Evolutionary conservation across 192 early-diverging fungal species (phyloP).

Genomic region (Rhizophagus sp.): DNA sequence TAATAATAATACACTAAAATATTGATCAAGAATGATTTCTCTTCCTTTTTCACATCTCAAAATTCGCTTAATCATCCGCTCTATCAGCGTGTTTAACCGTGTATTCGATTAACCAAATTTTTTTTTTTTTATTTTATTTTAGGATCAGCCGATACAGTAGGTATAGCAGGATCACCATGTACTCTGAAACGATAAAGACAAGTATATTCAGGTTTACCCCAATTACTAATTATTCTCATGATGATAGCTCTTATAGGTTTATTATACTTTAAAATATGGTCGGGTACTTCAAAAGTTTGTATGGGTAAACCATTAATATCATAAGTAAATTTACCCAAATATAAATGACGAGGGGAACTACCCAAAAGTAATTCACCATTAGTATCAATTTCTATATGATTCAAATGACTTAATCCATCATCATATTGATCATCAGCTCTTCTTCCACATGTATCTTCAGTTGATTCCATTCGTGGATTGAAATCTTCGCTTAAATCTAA

Average conservation of each 20-base stretch:
- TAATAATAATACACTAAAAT: too few species aligned
- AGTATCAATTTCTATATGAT: constrained; percentile 3
- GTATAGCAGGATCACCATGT: constrained; percentile 48
- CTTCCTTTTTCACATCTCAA: too few species aligned
- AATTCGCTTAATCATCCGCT: too few species aligned
- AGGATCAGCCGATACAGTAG: too few species aligned
- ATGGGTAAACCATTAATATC: constrained; percentile 32
- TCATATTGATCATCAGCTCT: constrained; percentile 20
- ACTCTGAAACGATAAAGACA: constrained; percentile 77
- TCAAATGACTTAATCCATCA: background rate
- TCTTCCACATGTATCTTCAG: constrained; percentile 14
- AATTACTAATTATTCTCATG: constrained; percentile 66
- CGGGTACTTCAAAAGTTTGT: constrained; percentile 45
- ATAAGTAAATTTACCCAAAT: constrained; percentile 10
- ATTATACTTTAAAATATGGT: constrained; percentile 37
- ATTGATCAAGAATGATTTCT: too few species aligned
- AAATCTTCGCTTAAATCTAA: background rate
- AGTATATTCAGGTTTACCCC: constrained; percentile 71
- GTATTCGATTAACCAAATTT: too few species aligned
- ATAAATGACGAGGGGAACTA: background rate
- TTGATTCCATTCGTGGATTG: constrained; percentile 4
- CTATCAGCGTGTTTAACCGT: too few species aligned
- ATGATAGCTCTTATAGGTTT: constrained; percentile 52
- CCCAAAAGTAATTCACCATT: constrained; percentile 8
- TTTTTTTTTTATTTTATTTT: too few species aligned